These are phyloP conservation scores for Aegilops sharonensis DNA, from an alignment of 176 grass and related monocot species.

Conservation along the genomic window DNA sequence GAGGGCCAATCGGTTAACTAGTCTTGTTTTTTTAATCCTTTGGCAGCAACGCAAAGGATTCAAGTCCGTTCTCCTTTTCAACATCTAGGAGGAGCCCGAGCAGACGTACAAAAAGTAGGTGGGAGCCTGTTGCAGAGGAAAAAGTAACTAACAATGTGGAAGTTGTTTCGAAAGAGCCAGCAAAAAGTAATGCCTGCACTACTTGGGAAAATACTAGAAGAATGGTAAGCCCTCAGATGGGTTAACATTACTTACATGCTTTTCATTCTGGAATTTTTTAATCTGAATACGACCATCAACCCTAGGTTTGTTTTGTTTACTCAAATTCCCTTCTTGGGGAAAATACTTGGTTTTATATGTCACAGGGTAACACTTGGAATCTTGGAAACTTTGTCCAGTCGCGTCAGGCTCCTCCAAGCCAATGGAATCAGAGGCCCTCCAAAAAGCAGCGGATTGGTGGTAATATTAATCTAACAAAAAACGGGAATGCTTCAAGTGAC, in stretches of 20 bases:
- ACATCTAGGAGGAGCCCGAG: slow-evolving; percentile 37
- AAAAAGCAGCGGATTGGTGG: slow-evolving; percentile 49
- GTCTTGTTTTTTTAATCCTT: slow-evolving; percentile 35
- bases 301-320: slow-evolving; percentile 2
- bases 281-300: background rate
- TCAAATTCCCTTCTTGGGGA: background rate
- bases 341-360: slow-evolving; percentile 23
- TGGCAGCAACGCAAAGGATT: slow-evolving; percentile 52
- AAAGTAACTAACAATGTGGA: slow-evolving; percentile 48
- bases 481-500: slow-evolving; percentile 56
- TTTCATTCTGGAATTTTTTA: background rate
- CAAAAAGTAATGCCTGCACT: slow-evolving; percentile 33
- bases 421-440: slow-evolving; percentile 37
- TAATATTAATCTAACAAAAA: slow-evolving; percentile 40
- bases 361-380: slow-evolving; percentile 56
- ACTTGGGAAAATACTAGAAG: slow-evolving; percentile 49
- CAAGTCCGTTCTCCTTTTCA: slow-evolving; percentile 49
- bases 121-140: slow-evolving; percentile 72
- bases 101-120: slow-evolving; percentile 74
- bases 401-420: slow-evolving; percentile 38
- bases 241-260: background rate
- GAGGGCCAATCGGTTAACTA: background rate
- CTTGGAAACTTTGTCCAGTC: slow-evolving; percentile 43
- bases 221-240: slow-evolving; percentile 38
- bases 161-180: slow-evolving; percentile 26